A percentile compares a stretch with the other conserved stretches of the same genome.
Conservation (phyloP, 768 basidiomycete genomes). For the Leccinum sublutescens region DNA sequence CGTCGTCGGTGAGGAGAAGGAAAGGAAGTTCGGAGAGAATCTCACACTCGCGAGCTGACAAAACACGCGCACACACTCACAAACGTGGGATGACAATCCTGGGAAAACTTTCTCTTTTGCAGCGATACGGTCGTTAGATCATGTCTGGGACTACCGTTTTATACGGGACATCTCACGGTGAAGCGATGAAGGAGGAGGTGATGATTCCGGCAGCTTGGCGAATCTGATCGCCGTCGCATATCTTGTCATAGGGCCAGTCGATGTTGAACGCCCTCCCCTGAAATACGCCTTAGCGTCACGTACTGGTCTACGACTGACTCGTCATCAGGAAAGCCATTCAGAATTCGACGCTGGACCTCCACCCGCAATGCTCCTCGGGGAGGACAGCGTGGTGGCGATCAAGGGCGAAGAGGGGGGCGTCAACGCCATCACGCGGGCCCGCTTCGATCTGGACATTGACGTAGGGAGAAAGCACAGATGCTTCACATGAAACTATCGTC, state of each 20-base stretch:
- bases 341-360: conserved; percentile 20
- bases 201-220: conserved; percentile 19
- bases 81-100: background rate
- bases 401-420: conserved; percentile 26
- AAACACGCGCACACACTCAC: conserved; percentile 23
- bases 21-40: background rate
- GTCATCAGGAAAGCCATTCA: conserved; percentile 14
- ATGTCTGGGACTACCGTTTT: conserved; percentile 21
- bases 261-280: conserved; percentile 7
- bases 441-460: conserved; percentile 21
- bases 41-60: background rate
- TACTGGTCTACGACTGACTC: conserved; percentile 29
- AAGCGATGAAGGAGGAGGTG: conserved; percentile 3
- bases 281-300: conserved; percentile 10
- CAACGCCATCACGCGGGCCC: conserved; percentile 26
- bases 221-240: conserved; percentile 19
- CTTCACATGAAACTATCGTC: conserved; percentile 77
- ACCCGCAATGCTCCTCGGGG: conserved; percentile 15
- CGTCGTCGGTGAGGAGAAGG: conserved; percentile 6
- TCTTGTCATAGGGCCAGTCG: conserved; percentile 11
- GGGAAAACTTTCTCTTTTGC: too few relatives aligned
- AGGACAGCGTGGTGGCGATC: conserved; percentile 22
- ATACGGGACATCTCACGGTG: conserved; percentile 25
- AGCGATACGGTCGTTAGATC: too few relatives aligned
- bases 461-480: background rate